Evolutionary conservation across 495 filamentous ascomycete species (phyloP), one percentile per base, ranked within the genome.

Genomic region (Lasiosphaeria hispida): DNA sequence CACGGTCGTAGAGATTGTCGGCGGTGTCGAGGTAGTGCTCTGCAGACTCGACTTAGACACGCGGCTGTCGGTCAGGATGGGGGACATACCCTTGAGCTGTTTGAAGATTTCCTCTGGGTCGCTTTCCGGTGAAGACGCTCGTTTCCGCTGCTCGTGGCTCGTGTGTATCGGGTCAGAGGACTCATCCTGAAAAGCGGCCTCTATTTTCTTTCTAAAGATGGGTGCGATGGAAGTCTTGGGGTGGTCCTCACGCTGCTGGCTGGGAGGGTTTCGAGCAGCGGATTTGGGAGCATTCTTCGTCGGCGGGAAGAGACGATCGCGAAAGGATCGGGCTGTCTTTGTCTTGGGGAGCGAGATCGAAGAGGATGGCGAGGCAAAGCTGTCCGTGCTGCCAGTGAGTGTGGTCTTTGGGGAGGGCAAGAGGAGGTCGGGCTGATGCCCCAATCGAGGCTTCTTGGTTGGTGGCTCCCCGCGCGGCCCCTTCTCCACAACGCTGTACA

Each of bases 1-100:
- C 60, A 1, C 51, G 58, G 3, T 54, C 39, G 10, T 52, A 58
- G 3, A 72, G 53, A 4, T 52, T 55, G 1, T 39, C 42, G 17
- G 62, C 64, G 9, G 44, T 64, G 1, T 34, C 35, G 38, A 55
- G 47, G 54, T 64, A 64, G 48, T 67, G 56, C 23, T 64, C 64
- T 67, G 8, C 11, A 38, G 6, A 23, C 43, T 9, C 10, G 35
- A 44, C 7, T n/a, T 52, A 7, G 43, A 30, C 3, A 11, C 4
- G 30, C 10, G 15, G 18, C 33, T 34, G 7, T 15, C 8, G 10
- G 14, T 18, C 4, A 17, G 17, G 18, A 15, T 10, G 48, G 15
- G 7, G 35, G 9, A 18, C 36, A 5, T 36, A 66, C 63, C 61
- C 42, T 57, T 66, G 14, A 66, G 54, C 55, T 56, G 45, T 11